Evolutionary conservation across 1,139 yeast species (phyloP).

Genomic region (Hemisphaericaspora subhashii): DNA sequence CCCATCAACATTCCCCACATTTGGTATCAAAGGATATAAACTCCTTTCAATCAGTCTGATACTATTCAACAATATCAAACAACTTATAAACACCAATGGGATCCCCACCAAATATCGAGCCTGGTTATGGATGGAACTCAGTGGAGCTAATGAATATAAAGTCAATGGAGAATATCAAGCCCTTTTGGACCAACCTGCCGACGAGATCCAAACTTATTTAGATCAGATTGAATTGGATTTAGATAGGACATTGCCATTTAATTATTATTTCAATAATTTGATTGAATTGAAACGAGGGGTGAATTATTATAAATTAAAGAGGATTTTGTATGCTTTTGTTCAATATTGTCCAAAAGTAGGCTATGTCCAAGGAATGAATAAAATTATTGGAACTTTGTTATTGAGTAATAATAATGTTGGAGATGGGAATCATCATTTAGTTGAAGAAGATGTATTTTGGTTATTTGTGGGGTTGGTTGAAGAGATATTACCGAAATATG

Average conservation of each 20-base stretch:
- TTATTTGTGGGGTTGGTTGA: constrained; percentile 51
- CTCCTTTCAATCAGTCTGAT: constrained; percentile 15
- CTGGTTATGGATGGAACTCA: constrained; percentile 54
- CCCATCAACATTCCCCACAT: constrained; percentile 16
- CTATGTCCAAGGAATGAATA: constrained; percentile 66
- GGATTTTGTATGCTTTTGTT: constrained; percentile 55
- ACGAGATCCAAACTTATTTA: constrained; percentile 29
- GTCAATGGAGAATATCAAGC: constrained; percentile 53
- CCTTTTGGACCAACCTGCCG: constrained; percentile 13
- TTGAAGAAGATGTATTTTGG: constrained; percentile 58
- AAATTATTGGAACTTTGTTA: constrained; percentile 54
- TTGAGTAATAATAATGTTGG: constrained; percentile 31
- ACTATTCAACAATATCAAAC: constrained; percentile 23
- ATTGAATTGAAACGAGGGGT: constrained; percentile 51
- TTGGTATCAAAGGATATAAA: constrained; percentile 40
- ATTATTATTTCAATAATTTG: constrained; percentile 47
- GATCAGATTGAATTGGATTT: constrained; percentile 56
- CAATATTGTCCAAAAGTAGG: constrained; percentile 51
- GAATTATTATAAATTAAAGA: constrained; percentile 47
- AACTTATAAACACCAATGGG: constrained; percentile 42
- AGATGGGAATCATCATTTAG: not conserved
- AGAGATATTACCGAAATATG: constrained; percentile 49
- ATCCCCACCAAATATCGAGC: constrained; percentile 51
- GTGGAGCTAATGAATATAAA: constrained; percentile 48
- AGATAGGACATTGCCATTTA: constrained; percentile 57